Percentiles rank a stretch among this genome's conserved stretches.
Evolutionary conservation across 1,139 yeast species (phyloP).

Genomic region (Yamadazyma dushanensis): DNA sequence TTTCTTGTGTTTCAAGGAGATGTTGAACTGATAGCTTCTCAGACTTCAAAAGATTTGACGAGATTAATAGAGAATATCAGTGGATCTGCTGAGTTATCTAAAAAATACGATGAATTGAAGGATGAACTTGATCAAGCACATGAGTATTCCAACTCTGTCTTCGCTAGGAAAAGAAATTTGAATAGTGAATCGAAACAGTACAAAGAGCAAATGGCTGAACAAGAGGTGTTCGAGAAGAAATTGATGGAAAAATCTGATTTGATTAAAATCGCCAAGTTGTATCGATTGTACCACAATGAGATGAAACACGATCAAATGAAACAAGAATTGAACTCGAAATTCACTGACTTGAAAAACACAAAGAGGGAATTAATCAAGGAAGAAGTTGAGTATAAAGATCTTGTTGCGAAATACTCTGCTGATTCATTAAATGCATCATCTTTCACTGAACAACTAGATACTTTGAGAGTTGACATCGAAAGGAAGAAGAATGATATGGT

Average conservation of each 20-base stretch:
- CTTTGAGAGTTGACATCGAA: conserved; percentile 42
- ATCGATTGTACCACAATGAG: conserved; percentile 70
- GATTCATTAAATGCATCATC: conserved; percentile 44
- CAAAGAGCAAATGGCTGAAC: conserved; percentile 73
- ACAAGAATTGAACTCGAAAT: conserved; percentile 26
- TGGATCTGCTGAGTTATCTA: conserved; percentile 69
- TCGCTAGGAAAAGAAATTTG: conserved; percentile 70
- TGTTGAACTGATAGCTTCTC: conserved; percentile 90
- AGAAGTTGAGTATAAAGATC: conserved; percentile 27
- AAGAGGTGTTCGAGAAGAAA: conserved; percentile 64
- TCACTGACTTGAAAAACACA: conserved; percentile 28
- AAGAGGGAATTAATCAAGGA: conserved; percentile 24
- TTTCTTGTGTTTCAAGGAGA: conserved; percentile 97
- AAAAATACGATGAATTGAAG: conserved; percentile 67
- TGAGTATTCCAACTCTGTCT: conserved; percentile 62
- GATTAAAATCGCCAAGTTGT: conserved; percentile 53
- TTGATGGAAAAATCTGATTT: conserved; percentile 48
- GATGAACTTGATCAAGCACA: conserved; percentile 69
- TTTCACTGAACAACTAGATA: conserved; percentile 37
- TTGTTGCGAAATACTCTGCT: conserved; percentile 48
- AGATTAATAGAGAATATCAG: conserved; percentile 77
- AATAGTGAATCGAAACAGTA: conserved; percentile 80
- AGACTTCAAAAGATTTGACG: conserved; percentile 75
- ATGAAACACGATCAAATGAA: conserved; percentile 35
- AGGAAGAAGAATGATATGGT: conserved; percentile 49